A percentile compares a stretch with the other conserved stretches of the same genome.
Conservation (phyloP, 768 basidiomycete genomes). For the Mycena metata region DNA sequence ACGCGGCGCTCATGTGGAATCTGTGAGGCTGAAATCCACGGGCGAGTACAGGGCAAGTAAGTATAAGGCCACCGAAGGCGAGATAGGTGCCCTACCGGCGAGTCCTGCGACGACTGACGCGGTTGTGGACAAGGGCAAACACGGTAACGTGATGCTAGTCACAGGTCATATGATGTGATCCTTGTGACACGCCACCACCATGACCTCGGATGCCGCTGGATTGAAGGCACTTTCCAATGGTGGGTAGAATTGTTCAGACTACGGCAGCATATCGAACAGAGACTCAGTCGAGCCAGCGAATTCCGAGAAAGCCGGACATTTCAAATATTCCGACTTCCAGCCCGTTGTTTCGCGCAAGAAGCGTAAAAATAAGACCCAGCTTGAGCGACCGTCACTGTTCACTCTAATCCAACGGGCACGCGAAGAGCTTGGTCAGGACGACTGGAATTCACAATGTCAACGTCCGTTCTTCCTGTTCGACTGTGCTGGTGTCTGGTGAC, state of each 20-base stretch:
- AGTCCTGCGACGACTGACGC: not conserved
- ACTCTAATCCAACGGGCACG: slow-evolving; percentile 57
- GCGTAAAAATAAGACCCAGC: slow-evolving; percentile 55
- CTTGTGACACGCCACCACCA: not conserved
- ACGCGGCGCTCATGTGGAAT: not conserved
- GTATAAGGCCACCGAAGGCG: not conserved
- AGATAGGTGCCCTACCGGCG: not conserved
- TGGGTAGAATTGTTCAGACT: no score
- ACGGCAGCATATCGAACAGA: no score
- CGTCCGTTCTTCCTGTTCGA: slow-evolving; percentile 56
- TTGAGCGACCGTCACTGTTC: slow-evolving; percentile 50
- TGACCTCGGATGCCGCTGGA: no score
- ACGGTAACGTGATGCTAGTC: slow-evolving; percentile 19
- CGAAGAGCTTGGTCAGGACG: slow-evolving; percentile 61
- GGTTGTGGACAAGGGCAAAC: not conserved
- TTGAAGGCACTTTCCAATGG: no score
- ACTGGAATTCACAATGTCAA: slow-evolving; percentile 69
- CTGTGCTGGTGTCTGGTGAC: slow-evolving; percentile 11
- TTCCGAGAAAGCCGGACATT: slow-evolving; percentile 19
- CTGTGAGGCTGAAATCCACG: not conserved
- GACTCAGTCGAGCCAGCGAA: no score
- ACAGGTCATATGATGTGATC: not conserved
- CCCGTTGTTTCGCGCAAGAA: slow-evolving; percentile 67
- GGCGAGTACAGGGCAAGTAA: slow-evolving; percentile 20
- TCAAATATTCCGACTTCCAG: slow-evolving; percentile 66